Base-by-base conservation (phyloP, 1,284 basidiomycete species). In the Leccinum angustisporum region DNA sequence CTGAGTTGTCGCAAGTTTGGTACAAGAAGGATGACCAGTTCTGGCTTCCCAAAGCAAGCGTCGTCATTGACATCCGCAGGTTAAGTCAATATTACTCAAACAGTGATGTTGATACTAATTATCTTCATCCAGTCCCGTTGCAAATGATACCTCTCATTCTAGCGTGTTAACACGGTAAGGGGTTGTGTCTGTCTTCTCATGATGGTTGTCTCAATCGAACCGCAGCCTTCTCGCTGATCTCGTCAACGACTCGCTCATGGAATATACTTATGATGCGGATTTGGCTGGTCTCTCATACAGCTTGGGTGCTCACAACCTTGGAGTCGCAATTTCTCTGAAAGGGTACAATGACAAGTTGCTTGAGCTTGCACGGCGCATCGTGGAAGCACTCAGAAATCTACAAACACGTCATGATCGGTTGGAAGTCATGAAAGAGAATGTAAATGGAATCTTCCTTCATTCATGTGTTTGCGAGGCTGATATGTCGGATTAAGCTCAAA, bases 321-420 rank as follows among this genome's bases (percentile, higher is more conserved):
- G 92, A 2, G 75, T 98, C 46, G 84, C 82, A 54, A 75, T 98
- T 34, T 81, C 83, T 9, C 79, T 95, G 54, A 84, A 83, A 57
- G 97, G 97, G 2, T 99, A 98, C 79, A 97, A 97, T 72, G 96
- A 99, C 78, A 98, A 98, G 78, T 81, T 99, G 43, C 79, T 86
- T 6, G 85, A 92, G 0, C 83, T 99, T 36, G 83, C 90, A 8
- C 80, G 89, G 68, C 84, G 89, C 64, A 87, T 99, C 60, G 75
- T 98, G 51, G 84, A 90, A 65, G 88, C 87, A 69, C 80, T 92
- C 61, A 89, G 85, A 72, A 79, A 79, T 34, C 81, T 97, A 60
- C 78, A 85, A 68, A 82, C 97, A 36, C 83, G 89, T 67, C 77
- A 85, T 27, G 84, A 90, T 61, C 82, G 96, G 62, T 86, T 98